Evolutionary conservation across 768 basidiomycete genomes (phyloP).

Genomic region (Filobasidium wieringae): DNA sequence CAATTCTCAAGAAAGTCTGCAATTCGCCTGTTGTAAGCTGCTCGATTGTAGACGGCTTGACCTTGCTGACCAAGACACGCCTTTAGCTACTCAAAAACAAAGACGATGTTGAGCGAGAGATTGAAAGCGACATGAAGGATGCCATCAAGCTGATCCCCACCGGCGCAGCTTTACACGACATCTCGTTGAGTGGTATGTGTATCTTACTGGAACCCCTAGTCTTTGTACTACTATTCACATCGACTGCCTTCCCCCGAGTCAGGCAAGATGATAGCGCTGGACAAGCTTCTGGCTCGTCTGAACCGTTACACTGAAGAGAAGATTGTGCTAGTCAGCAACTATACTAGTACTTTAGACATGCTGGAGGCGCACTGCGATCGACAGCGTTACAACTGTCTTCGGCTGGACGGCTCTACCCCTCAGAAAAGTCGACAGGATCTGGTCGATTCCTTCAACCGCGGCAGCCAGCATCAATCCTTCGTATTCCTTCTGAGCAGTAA

Average conservation of each 20-base stretch:
- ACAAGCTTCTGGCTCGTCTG: conserved; percentile 25
- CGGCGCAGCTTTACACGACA: background rate
- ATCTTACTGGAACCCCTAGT: no score
- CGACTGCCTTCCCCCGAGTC: no score
- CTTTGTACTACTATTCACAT: no score
- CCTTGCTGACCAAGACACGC: no score
- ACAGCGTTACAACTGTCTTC: conserved; percentile 61
- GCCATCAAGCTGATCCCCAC: background rate
- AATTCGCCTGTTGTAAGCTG: conserved; percentile 68
- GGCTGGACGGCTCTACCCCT: conserved; percentile 64
- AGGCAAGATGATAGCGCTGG: conserved; percentile 32
- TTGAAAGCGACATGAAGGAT: conserved; percentile 46
- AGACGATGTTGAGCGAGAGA: conserved; percentile 46
- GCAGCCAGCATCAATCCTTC: conserved; percentile 59
- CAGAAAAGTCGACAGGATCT: conserved; percentile 46
- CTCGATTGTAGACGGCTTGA: no score
- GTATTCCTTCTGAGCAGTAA: conserved; percentile 88
- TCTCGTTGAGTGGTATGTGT: background rate
- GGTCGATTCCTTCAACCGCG: conserved; percentile 79
- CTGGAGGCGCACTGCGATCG: conserved; percentile 74
- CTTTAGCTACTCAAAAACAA: conserved; percentile 42
- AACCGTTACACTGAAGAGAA: conserved; percentile 67
- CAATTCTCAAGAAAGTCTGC: conserved; percentile 66
- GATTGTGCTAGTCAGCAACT: conserved; percentile 84
- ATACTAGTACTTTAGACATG: conserved; percentile 84